These are phyloP conservation scores for Calonectria pseudoturangicola DNA, from an alignment of 2,329 filamentous ascomycete species.

Conservation along the genomic window DNA sequence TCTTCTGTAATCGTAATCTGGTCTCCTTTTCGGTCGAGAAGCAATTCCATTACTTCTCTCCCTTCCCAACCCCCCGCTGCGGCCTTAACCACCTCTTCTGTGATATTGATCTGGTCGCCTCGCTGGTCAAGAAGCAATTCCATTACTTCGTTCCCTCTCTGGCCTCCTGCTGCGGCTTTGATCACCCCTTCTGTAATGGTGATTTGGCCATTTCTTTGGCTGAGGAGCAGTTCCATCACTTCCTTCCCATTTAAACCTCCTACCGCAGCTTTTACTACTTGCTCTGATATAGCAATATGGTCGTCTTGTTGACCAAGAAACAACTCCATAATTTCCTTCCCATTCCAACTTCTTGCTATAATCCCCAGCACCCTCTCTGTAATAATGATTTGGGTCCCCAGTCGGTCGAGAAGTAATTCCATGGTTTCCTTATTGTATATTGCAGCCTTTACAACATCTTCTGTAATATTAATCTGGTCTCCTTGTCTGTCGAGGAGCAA, in stretches of 20 bases:
- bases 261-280: no score
- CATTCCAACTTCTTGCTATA: no score
- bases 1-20: not conserved
- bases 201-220: not conserved
- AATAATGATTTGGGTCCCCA: not conserved
- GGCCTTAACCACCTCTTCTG: not conserved
- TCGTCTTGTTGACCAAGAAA: no score
- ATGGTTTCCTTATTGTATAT: not conserved
- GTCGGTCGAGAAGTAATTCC: not conserved
- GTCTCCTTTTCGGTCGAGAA: not conserved
- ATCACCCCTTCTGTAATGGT: slow-evolving; percentile 3
- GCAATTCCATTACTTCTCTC: not conserved
- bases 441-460: no score
- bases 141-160: not conserved
- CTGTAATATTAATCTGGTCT: no score
- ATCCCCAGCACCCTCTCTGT: not conserved
- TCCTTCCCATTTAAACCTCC: not conserved
- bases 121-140: not conserved
- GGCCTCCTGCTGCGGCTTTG: not conserved
- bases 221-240: slow-evolving; percentile 13
- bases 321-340: no score
- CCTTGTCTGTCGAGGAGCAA: no score
- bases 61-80: not conserved
- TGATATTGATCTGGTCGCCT: not conserved
- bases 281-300: no score